These are phyloP conservation scores for Ogataea populi-albae DNA, from an alignment of 805 yeast genomes.

Conservation along the genomic window DNA sequence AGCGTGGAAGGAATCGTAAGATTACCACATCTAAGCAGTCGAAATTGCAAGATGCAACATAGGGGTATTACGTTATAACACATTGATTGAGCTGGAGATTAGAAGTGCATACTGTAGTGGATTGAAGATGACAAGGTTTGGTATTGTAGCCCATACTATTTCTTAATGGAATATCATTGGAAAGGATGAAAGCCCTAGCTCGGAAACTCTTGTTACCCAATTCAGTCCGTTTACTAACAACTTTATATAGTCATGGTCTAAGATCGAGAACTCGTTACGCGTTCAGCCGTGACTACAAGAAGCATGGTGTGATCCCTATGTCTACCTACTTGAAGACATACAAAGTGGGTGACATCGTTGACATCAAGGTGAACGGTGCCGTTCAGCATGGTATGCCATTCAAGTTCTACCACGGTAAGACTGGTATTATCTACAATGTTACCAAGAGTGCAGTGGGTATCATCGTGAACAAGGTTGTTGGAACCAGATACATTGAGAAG, in stretches of 20 bases:
- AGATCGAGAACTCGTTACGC: slow-evolving; percentile 99
- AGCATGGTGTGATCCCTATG: slow-evolving; percentile 91
- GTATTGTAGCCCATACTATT: too few relatives aligned
- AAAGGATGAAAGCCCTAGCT: too few relatives aligned
- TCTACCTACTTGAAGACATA: slow-evolving; percentile 96
- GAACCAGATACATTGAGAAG: slow-evolving; percentile 98
- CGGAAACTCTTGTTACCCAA: too few relatives aligned
- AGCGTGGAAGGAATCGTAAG: too few relatives aligned
- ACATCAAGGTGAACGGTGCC: slow-evolving; percentile 98
- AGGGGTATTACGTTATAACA: too few relatives aligned
- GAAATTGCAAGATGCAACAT: too few relatives aligned
- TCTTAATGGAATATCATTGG: too few relatives aligned
- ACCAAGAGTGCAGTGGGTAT: slow-evolving; percentile 99
- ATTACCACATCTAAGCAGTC: too few relatives aligned
- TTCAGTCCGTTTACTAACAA: slow-evolving; percentile 22
- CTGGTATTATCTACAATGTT: slow-evolving; percentile 98
- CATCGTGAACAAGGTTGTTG: slow-evolving; percentile 96
- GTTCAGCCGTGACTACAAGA: slow-evolving; percentile 99
- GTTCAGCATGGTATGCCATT: slow-evolving; percentile 99
- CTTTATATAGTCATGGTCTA: slow-evolving; percentile 82
- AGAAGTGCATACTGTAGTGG: too few relatives aligned
- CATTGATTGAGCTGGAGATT: too few relatives aligned
- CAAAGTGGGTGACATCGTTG: slow-evolving; percentile 99
- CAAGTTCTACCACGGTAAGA: slow-evolving; percentile 99
- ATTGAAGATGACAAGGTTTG: too few relatives aligned